These are phyloP conservation scores for Cyberlindnera lachancei DNA, from an alignment of 805 yeast genomes.

Conservation along the genomic window DNA sequence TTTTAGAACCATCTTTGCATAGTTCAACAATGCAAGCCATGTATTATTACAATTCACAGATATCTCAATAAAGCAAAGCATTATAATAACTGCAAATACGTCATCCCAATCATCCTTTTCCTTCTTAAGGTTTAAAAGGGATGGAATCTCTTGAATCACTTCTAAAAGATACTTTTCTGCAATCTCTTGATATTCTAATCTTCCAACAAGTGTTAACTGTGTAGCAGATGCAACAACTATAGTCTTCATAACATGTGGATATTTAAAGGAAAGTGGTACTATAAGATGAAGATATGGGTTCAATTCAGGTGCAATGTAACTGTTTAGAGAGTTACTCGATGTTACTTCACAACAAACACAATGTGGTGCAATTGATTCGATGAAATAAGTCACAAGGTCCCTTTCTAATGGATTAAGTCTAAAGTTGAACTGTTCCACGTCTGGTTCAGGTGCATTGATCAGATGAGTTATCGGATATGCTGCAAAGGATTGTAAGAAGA, in stretches of 20 bases:
- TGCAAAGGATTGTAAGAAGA: slow-evolving; percentile 17
- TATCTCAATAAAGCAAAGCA: slow-evolving; percentile 36
- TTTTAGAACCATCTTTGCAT: slow-evolving; percentile 29
- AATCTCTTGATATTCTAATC: slow-evolving; percentile 20
- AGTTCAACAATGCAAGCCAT: slow-evolving; percentile 32
- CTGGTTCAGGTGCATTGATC: slow-evolving; percentile 11
- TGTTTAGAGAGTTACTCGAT: slow-evolving; percentile 9
- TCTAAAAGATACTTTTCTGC: slow-evolving; percentile 23
- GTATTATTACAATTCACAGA: slow-evolving; percentile 31
- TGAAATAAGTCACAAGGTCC: slow-evolving; percentile 26
- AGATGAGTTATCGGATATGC: slow-evolving; percentile 14
- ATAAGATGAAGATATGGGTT: slow-evolving; percentile 33
- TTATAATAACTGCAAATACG: slow-evolving; percentile 30
- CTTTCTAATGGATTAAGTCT: slow-evolving; percentile 10
- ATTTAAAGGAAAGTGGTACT: slow-evolving; percentile 30
- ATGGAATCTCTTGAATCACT: slow-evolving; percentile 26
- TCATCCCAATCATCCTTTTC: slow-evolving; percentile 33
- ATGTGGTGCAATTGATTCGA: slow-evolving; percentile 29
- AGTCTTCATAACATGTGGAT: slow-evolving; percentile 27
- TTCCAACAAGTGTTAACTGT: slow-evolving; percentile 26
- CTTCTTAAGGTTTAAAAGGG: slow-evolving; percentile 22
- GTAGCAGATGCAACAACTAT: slow-evolving; percentile 31
- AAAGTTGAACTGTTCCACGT: slow-evolving; percentile 10
- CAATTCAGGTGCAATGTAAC: slow-evolving; percentile 19
- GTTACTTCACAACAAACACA: slow-evolving; percentile 32